Evolutionary conservation across 345 rosid genomes (phyloP).

Genomic region (Boechera stricta): DNA sequence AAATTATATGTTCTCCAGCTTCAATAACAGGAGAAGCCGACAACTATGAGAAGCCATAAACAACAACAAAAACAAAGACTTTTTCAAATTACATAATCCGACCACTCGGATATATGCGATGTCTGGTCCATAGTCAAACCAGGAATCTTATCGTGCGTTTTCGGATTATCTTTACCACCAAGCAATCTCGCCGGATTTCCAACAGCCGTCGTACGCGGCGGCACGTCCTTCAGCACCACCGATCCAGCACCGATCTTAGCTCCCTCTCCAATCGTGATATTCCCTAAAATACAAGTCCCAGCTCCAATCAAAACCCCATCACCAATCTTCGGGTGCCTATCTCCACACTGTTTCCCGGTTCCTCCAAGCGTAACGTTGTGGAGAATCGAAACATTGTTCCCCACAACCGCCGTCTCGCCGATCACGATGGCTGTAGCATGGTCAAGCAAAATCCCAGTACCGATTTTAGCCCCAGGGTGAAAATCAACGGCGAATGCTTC

Average conservation of each 20-base stretch:
- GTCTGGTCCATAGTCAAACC: constrained; percentile 94
- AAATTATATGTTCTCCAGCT: constrained; percentile 33
- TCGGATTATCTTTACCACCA: constrained; percentile 90
- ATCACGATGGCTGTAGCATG: constrained; percentile 86
- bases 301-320: constrained; percentile 96
- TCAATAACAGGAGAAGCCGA: constrained; percentile 32
- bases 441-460: constrained; percentile 74
- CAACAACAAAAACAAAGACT: constrained; percentile 8
- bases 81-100: constrained; percentile 85
- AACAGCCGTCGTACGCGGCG: constrained; percentile 80
- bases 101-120: constrained; percentile 81
- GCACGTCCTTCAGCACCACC: constrained; percentile 82
- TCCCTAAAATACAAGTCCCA: constrained; percentile 90
- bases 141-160: constrained; percentile 75
- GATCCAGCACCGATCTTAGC: constrained; percentile 96
- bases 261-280: constrained; percentile 86
- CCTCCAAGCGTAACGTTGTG: constrained; percentile 95
- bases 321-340: constrained; percentile 94
- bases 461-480: constrained; percentile 91
- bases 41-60: constrained; percentile 27
- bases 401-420: constrained; percentile 94
- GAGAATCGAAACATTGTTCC: constrained; percentile 83
- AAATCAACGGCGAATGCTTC: constrained; percentile 86
- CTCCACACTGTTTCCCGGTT: constrained; percentile 84
- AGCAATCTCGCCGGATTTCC: constrained; percentile 92